Evolutionary conservation across 805 yeast genomes (phyloP).

Genomic region (Candida cerambycidarum): DNA sequence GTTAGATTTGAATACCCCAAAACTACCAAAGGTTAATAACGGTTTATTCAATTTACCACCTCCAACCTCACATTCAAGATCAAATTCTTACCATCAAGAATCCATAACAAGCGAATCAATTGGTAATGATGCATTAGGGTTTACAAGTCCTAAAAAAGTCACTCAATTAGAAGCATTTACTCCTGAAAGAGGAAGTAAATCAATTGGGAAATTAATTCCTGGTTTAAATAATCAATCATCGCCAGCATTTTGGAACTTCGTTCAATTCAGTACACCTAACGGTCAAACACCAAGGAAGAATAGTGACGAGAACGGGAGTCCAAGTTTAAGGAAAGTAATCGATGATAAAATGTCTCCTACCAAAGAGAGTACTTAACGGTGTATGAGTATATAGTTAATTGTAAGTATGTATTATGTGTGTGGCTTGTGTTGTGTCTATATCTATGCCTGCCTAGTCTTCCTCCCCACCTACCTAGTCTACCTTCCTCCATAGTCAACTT

Average conservation of each 20-base stretch:
- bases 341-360: conserved; percentile 13
- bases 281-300: conserved; percentile 44
- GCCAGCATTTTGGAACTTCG: conserved; percentile 93
- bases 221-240: conserved; percentile 56
- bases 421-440: not conserved
- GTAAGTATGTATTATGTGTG: conserved; percentile 5
- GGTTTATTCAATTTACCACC: conserved; percentile 31
- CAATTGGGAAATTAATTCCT: conserved; percentile 22
- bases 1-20: conserved; percentile 24
- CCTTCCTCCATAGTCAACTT: no score
- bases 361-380: conserved; percentile 7
- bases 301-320: conserved; percentile 41
- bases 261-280: conserved; percentile 62
- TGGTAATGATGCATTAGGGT: conserved; percentile 36
- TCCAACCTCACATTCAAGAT: conserved; percentile 24
- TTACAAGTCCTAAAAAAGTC: conserved; percentile 44
- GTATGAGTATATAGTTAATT: conserved; percentile 5
- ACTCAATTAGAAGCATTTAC: conserved; percentile 44
- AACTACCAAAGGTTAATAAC: conserved; percentile 28
- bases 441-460: no score
- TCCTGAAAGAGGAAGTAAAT: conserved; percentile 42
- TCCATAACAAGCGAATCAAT: conserved; percentile 10
- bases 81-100: conserved; percentile 13
- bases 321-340: conserved; percentile 33
- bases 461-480: no score